phyloP scores from a whole-genome alignment of 495 filamentous ascomycete genomes.

The Penicillium coprophilum region DNA sequence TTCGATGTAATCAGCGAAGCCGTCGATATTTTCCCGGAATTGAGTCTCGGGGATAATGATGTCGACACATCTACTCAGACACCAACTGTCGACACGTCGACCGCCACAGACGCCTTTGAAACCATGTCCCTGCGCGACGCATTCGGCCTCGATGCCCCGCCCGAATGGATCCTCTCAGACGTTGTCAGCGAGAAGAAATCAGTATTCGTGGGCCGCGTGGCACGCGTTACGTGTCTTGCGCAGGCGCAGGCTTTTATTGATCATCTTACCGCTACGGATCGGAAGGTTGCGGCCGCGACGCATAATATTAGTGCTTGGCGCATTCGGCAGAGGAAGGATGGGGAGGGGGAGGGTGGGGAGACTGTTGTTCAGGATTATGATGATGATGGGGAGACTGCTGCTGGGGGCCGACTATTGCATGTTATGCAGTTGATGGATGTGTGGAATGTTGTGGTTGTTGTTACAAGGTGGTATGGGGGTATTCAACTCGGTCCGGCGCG shows the following conservation, averaged over 20 bases:
- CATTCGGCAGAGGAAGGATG: slow-evolving; percentile 46
- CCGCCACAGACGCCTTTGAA: slow-evolving; percentile 23
- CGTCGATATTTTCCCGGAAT: slow-evolving; percentile 43
- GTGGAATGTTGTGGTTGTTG: slow-evolving; percentile 90
- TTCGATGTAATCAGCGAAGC: slow-evolving; percentile 77
- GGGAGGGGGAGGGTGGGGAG: slow-evolving; percentile 36
- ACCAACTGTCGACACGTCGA: slow-evolving; percentile 15
- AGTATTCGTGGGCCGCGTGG: slow-evolving; percentile 77
- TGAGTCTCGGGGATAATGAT: slow-evolving; percentile 41
- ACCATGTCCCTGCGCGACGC: slow-evolving; percentile 34
- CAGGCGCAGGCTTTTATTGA: slow-evolving; percentile 69
- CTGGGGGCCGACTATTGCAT: slow-evolving; percentile 79
- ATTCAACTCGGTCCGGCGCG: slow-evolving; percentile 81
- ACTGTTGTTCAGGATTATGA: slow-evolving; percentile 83
- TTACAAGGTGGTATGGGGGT: slow-evolving; percentile 93
- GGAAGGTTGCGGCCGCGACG: slow-evolving; percentile 77
- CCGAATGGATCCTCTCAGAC: slow-evolving; percentile 70
- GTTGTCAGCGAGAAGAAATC: slow-evolving; percentile 80
- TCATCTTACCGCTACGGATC: slow-evolving; percentile 75
- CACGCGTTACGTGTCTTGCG: slow-evolving; percentile 60
- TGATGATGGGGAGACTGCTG: slow-evolving; percentile 96
- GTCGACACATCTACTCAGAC: slow-evolving; percentile 12
- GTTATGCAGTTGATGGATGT: slow-evolving; percentile 93
- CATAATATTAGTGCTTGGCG: slow-evolving; percentile 85
- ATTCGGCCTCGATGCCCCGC: slow-evolving; percentile 40